Conservation (phyloP, 2,329 filamentous ascomycete genomes). For the Aureobasidium sp. region DNA sequence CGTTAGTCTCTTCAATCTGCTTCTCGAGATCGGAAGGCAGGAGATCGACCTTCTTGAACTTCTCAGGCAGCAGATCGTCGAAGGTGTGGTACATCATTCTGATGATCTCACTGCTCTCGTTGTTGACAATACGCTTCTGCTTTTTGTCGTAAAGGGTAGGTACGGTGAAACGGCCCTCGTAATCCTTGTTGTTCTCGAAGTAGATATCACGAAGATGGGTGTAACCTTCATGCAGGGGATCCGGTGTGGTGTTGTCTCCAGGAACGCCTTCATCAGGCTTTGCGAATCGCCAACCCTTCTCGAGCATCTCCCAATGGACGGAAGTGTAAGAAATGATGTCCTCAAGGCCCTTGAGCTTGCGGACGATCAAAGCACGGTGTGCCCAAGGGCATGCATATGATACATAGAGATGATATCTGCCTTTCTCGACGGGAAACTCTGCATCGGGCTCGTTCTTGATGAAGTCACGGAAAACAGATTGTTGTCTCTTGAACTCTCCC, state of each 20-base stretch:
- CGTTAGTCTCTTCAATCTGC: conserved; percentile 41
- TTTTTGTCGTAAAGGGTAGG: conserved; percentile 68
- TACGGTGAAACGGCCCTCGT: conserved; percentile 75
- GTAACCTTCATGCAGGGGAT: conserved; percentile 59
- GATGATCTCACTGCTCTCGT: conserved; percentile 82
- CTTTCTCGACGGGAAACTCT: conserved; percentile 76
- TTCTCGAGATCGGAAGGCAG: conserved; percentile 35
- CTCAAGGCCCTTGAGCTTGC: conserved; percentile 86
- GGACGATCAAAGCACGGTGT: conserved; percentile 75
- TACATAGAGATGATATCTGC: conserved; percentile 88
- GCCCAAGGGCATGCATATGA: conserved; percentile 95
- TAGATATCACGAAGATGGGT: conserved; percentile 73
- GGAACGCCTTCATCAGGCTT: conserved; percentile 51
- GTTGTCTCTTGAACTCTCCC: conserved; percentile 92
- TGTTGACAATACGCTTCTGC: conserved; percentile 61
- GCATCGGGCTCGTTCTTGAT: conserved; percentile 65
- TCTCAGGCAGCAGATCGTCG: conserved; percentile 40
- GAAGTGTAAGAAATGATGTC: conserved; percentile 69
- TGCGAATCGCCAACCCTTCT: conserved; percentile 72
- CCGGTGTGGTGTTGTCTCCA: conserved; percentile 47
- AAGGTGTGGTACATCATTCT: conserved; percentile 78
- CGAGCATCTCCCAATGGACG: conserved; percentile 85
- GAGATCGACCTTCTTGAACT: conserved; percentile 37
- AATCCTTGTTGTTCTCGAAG: conserved; percentile 63
- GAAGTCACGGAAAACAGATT: conserved; percentile 71